phyloP scores from a whole-genome alignment of 371 early-diverging fungal species.

The Zopfochytrium polystomum region DNA sequence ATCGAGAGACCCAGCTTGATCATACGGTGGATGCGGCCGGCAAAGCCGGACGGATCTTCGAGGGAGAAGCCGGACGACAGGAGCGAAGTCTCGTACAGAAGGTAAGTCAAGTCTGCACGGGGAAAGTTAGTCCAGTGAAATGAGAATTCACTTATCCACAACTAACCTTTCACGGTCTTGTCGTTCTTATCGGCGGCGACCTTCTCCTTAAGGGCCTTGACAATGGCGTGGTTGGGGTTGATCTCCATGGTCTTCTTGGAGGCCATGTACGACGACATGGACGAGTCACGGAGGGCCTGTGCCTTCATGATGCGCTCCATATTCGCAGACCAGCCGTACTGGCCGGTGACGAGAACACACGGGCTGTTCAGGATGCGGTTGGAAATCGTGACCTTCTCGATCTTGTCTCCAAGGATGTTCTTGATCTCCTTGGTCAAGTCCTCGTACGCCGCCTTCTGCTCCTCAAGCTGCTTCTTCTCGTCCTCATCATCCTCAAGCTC shows the following conservation, averaged over 20 bases:
- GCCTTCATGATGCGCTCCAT: constrained; percentile 99
- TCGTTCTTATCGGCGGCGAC: constrained; percentile 89
- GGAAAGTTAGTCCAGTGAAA: background rate
- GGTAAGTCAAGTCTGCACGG: constrained; percentile 72
- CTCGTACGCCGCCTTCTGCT: constrained; percentile 73
- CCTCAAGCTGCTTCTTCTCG: constrained; percentile 88
- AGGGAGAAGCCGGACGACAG: constrained; percentile 95
- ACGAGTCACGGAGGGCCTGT: constrained; percentile 95
- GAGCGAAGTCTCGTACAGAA: constrained; percentile 92
- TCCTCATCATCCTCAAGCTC: constrained; percentile 97
- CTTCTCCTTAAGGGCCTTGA: constrained; percentile 88
- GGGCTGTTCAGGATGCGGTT: constrained; percentile 94
- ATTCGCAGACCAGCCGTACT: constrained; percentile 98
- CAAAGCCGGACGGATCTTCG: constrained; percentile 90
- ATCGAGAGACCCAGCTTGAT: constrained; percentile 94
- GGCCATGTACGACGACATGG: constrained; percentile 96
- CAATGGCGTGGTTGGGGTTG: constrained; percentile 92
- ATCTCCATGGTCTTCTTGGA: constrained; percentile 98
- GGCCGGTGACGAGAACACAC: constrained; percentile 95
- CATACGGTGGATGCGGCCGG: constrained; percentile 96
- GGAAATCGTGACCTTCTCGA: constrained; percentile 97
- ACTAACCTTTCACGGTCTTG: constrained; percentile 80
- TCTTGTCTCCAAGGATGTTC: constrained; percentile 87
- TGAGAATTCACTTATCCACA: constrained; percentile 3
- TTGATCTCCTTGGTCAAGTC: constrained; percentile 61